Base-by-base conservation (phyloP, 1,284 basidiomycete species). In the Filobasidium uniguttulatum region DNA sequence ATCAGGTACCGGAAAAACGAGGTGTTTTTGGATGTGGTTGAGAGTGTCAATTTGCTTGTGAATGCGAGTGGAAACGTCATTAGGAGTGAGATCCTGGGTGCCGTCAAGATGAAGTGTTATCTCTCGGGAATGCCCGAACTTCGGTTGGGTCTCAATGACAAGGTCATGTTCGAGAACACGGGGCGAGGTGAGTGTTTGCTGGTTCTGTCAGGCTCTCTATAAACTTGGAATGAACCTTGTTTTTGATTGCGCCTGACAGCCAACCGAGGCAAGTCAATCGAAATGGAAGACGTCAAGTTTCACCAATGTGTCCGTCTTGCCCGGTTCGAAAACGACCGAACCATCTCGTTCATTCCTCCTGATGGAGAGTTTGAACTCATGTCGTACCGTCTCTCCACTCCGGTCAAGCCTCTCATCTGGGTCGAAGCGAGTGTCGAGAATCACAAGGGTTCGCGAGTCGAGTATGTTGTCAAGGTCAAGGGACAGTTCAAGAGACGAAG, bases 241-340 rank as follows among this genome's bases (percentile, higher is more conserved):
- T 43, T 12, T 23, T 6, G 14, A 5, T 17, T 37, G 1, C 14
- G 10, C 9, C 26, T 23, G 17, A 22, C 63, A 88, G 88, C 90
- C 25, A 83, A 93, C 2, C 79, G 93, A 19, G 94, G 94, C 5
- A 98, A 98, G 70, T 83, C 91, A 3, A 94, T 98, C 62, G 94
- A 99, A 71, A 96, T 99, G 87, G 94, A 99, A 69, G 94, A 98
- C 64, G 89, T 97, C 72, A 97, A 96, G 68, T 99, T 99, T 73
- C 94, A 99, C 67, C 94, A 99, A 75, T 99, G 94, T 65, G 94
- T 98, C 14, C 85, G 94, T n/a, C 76, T 99, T n/a, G 86, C 90
- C 6, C 80, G 93, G 14, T 99, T 99, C 66, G 94, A 99, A 64
- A 97, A 96, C 69, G 94, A 99, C 72, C 81, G 94, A 52, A 98